phyloP scores from a whole-genome alignment of 2,329 filamentous ascomycete genomes.

The Elsinoe perseae region DNA sequence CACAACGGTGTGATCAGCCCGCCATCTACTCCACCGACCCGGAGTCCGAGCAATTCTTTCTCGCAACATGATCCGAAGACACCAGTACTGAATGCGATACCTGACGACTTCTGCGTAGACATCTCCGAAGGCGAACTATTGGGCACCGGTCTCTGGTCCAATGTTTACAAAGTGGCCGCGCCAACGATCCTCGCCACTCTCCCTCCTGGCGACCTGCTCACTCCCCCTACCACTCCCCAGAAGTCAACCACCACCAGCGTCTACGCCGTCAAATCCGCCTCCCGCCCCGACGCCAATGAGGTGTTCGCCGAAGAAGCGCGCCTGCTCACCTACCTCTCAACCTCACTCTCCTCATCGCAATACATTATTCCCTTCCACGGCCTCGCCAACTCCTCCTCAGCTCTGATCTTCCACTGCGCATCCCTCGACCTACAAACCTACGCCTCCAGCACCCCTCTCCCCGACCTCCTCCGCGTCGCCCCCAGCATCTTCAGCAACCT shows the following conservation, averaged over 20 bases:
- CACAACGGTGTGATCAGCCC: constrained; percentile 11
- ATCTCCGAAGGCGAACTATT: constrained; percentile 28
- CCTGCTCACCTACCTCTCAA: constrained; percentile 27
- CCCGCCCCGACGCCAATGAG: constrained; percentile 27
- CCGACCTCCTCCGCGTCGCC: constrained; percentile 25
- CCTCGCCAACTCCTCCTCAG: constrained; percentile 22
- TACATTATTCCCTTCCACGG: constrained; percentile 31
- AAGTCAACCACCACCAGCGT: constrained; percentile 19
- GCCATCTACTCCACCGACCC: constrained; percentile 11
- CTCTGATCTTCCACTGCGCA: constrained; percentile 29
- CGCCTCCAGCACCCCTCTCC: constrained; percentile 22
- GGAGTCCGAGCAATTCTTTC: constrained; percentile 6
- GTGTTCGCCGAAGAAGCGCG: constrained; percentile 31
- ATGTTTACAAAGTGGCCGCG: constrained; percentile 29
- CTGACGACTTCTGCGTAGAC: constrained; percentile 19
- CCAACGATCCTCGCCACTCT: constrained; percentile 1
- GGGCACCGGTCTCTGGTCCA: constrained; percentile 32
- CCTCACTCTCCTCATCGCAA: constrained; percentile 19
- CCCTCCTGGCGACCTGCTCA: constrained; percentile 10
- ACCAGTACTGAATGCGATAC: constrained; percentile 6
- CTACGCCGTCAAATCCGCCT: constrained; percentile 30
- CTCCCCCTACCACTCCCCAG: constrained; percentile 20
- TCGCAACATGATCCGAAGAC: constrained; percentile 8
- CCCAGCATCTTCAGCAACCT: constrained; percentile 35
- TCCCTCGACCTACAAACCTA: constrained; percentile 19